phyloP scores from a whole-genome alignment of 257 asterid genomes.

The Agastache rugosa region DNA sequence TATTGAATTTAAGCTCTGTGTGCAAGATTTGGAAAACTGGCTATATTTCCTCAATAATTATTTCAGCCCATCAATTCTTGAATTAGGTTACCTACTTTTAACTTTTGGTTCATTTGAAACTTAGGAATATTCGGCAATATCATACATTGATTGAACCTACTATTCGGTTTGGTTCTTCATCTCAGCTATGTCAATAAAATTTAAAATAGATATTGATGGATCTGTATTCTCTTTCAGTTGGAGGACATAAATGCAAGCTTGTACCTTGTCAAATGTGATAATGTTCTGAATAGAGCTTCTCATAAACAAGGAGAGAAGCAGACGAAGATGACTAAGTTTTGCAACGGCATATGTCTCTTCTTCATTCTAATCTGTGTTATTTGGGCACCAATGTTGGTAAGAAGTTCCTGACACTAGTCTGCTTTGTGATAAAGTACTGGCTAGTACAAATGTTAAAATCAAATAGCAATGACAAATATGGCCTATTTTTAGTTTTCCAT shows the following conservation, averaged over 20 bases:
- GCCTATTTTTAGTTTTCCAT: not conserved
- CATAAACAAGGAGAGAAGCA: conserved; percentile 96
- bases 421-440: conserved; percentile 22
- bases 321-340: conserved; percentile 88
- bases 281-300: conserved; percentile 82
- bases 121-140: not conserved
- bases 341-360: conserved; percentile 94
- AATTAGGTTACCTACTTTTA: conserved; percentile 21
- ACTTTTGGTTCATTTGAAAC: conserved; percentile 4
- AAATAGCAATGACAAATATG: not conserved
- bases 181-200: conserved; percentile 3
- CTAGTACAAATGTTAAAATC: not conserved
- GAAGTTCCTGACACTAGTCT: conserved; percentile 35
- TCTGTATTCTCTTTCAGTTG: conserved; percentile 60
- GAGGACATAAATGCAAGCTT: conserved; percentile 99
- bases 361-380: conserved; percentile 83
- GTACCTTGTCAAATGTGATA: conserved; percentile 96
- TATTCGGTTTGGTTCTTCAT: conserved; percentile 25
- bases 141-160: conserved; percentile 15
- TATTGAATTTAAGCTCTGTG: not conserved
- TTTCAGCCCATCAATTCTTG: not conserved
- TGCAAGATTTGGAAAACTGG: not conserved
- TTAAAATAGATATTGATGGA: conserved; percentile 35
- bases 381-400: conserved; percentile 99
- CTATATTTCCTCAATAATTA: not conserved